Percentiles rank a stretch among this genome's conserved stretches.
phyloP scores from a whole-genome alignment of 2,329 filamentous ascomycete species.

The Periconia sp. region DNA sequence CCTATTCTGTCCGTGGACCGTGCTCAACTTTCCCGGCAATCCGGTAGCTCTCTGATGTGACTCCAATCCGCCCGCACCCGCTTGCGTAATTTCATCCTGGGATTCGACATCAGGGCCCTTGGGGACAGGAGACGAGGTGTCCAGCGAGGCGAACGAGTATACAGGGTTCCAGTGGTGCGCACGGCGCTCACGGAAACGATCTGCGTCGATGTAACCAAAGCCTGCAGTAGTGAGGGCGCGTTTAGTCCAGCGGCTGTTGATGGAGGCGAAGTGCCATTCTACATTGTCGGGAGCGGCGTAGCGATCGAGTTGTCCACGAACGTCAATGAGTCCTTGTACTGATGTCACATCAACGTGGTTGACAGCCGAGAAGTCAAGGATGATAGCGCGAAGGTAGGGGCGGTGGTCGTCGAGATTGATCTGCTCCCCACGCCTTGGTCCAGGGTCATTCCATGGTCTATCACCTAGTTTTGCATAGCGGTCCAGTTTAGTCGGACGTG shows the following conservation, averaged over 20 bases:
- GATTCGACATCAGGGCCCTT: constrained; percentile 41
- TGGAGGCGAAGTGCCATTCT: constrained; percentile 94
- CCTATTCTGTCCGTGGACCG: constrained; percentile 84
- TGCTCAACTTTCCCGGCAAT: constrained; percentile 57
- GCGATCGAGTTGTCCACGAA: constrained; percentile 89
- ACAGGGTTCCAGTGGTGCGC: constrained; percentile 84
- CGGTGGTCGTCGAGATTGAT: constrained; percentile 56
- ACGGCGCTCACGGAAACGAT: constrained; percentile 54
- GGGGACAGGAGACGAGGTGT: constrained; percentile 62
- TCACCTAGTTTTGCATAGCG: constrained; percentile 68
- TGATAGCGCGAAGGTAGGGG: constrained; percentile 83
- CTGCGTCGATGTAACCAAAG: constrained; percentile 73
- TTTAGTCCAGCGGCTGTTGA: constrained; percentile 95
- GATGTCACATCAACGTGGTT: constrained; percentile 95
- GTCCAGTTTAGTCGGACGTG: constrained; percentile 76
- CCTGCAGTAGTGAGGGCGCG: constrained; percentile 84
- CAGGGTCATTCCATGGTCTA: constrained; percentile 93
- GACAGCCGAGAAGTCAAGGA: constrained; percentile 91
- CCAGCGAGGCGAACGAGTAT: constrained; percentile 91
- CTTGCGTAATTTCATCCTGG: constrained; percentile 26
- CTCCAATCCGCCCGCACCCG: no score
- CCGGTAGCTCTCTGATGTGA: constrained; percentile 20
- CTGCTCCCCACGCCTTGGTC: constrained; percentile 66
- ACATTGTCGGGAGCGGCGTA: constrained; percentile 82
- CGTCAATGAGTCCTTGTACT: constrained; percentile 89